Evolutionary conservation across 2,329 filamentous ascomycete species (phyloP), one percentile per base, ranked within the genome.

Genomic region (Trichoderma koningii): DNA sequence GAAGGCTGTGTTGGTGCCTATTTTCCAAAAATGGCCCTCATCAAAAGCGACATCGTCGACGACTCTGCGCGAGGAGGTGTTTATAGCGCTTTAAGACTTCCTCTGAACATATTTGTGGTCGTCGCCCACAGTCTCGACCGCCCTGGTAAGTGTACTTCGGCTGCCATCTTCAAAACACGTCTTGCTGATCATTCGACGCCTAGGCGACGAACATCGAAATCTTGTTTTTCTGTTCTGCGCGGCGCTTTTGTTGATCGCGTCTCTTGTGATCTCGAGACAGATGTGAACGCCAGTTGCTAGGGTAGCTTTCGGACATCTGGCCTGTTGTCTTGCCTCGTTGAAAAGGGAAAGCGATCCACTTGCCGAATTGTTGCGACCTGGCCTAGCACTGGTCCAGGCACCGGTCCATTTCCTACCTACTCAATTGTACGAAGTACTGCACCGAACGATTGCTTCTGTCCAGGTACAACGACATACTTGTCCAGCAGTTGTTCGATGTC

Each of bases 1-100:
- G 85, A 88, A 71, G 75, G 77, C 12, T 85, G 83, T 70, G 80
- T 87, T 23, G 85, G 85, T 5, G 76, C 83, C 42, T 88, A 87
- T 70, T 87, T 80, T 69, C 85, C 85, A 0, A 81, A 79, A 65
- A 83, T 86, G 72, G 82, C 79, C 1, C 81, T 81, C 55, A 70
- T 87, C 62, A 87, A 87, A 72, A 81, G 82, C 41, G 76, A 79
- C 48, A 71, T 83, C 3, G 76, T 86, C n/a, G 80, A 83, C 1
- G 84, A 88, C 70, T 78, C 78, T 2, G 76, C 80, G 26, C 77
- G 85, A 50, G 83, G 81, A 3, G 80, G 80, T 50, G 78, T 87
- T 17, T 88, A 88, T 71, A 82, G 82, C 17, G 75, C 86, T 60
- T 75, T 88, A 71, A 79, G 86, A 34, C 76, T 87, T 21, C 85